Evolutionary conservation across 192 early-diverging fungal genomes (phyloP), one percentile per base, ranked within the genome.

Genomic region (Backusella circina): DNA sequence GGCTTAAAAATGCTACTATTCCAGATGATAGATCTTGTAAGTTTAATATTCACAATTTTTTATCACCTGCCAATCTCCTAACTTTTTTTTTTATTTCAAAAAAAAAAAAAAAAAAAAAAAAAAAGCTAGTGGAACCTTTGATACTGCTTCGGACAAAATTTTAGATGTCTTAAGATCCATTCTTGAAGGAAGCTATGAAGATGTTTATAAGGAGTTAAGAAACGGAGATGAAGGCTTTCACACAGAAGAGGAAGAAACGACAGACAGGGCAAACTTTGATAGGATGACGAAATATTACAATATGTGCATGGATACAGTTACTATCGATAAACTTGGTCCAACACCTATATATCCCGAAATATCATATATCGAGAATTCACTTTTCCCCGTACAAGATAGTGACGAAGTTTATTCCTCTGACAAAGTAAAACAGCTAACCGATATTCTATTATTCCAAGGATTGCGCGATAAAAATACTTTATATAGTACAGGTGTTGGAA

Each of bases 21-120:
- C 89, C 91, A n/a, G 86, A 89, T 21, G 89, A 90, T 76, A 84
- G 89, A 76, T 74, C 87, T 4, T 64, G 73, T 80, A 76, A 65
- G 57, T 67, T 2, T 16, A n/a, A 36, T 32, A 66, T 44, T 21
- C 8, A 38, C 8, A 47, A 50, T 23, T 39, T 26, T 38, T 47
- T 36, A 5, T 32, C 38, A 7, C 23, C 32, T 5, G 0, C 50
- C 32, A 7, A 28, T 23, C 26, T 13, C 50, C 31, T 47, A 3
- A 15, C 1, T 64, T 18, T 74, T 28, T 35, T 18, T n/a, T n/a
- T n/a, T n/a, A n/a, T n/a, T n/a, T n/a, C n/a, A n/a, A n/a, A n/a
- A n/a, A n/a, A n/a, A n/a, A 47, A 9, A 41, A 33, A 38, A 33
- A n/a, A 71, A n/a, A n/a, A n/a, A n/a, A n/a, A n/a, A n/a, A n/a